These are phyloP conservation scores for Phlyctochytrium bullatum DNA, from an alignment of 192 early-diverging fungal genomes.

Conservation along the genomic window DNA sequence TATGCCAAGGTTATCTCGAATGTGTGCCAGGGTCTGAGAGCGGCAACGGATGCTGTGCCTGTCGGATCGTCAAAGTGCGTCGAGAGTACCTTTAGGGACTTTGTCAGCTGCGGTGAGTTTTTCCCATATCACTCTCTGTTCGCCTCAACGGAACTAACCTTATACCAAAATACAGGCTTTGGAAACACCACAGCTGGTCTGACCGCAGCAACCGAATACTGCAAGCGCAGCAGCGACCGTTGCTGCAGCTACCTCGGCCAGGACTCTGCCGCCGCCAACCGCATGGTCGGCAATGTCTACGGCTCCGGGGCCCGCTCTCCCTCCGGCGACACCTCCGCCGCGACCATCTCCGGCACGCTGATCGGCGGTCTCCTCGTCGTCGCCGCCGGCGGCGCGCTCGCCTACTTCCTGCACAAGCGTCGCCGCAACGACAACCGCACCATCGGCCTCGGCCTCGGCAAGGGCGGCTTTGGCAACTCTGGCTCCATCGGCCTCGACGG, in stretches of 20 bases:
- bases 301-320: neutral
- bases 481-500: neutral
- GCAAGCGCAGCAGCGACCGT: neutral
- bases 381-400: neutral
- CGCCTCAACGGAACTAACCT: neutral
- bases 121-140: neutral
- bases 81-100: neutral
- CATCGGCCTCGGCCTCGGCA: neutral
- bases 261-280: neutral
- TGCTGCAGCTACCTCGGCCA: conserved; percentile 5
- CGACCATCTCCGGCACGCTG: neutral
- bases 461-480: neutral
- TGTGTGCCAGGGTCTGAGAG: neutral
- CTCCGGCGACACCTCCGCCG: neutral
- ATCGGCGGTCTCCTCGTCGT: neutral
- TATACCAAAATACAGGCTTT: neutral
- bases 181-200: conserved; percentile 1
- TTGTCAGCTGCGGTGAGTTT: conserved; percentile 6
- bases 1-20: neutral
- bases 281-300: neutral
- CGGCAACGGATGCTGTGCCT: neutral
- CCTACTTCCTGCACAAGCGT: neutral
- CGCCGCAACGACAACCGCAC: conserved; percentile 4
- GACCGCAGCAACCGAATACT: neutral
- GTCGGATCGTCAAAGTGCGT: neutral